Percentiles rank a stretch among this genome's conserved stretches.
phyloP scores from a whole-genome alignment of 345 rosid genomes.

The Eucalyptus marginata region DNA sequence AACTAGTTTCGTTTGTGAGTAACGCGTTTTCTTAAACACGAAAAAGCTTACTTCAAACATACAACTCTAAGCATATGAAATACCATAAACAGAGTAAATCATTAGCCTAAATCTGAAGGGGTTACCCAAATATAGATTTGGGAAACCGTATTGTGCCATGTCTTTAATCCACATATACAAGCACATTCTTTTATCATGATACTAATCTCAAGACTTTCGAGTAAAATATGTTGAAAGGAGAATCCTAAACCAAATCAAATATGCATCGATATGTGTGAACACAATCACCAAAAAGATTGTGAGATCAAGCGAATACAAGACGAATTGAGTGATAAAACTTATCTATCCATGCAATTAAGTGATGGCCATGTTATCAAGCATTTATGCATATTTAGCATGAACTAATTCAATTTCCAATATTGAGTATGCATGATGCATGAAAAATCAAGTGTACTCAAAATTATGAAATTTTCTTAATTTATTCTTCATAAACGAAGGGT shows the following conservation, averaged over 20 bases:
- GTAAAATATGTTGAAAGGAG: neutral
- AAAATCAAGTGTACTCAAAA: neutral
- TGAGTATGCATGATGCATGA: neutral
- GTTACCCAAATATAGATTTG: neutral
- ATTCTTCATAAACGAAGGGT: neutral
- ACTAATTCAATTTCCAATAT: neutral
- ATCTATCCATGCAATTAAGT: no score
- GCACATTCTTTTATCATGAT: neutral
- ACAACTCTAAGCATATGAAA: no score
- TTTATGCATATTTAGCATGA: no score
- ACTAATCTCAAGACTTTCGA: neutral
- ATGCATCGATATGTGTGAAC: no score
- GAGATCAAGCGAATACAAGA: neutral
- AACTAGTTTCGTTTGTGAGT: no score
- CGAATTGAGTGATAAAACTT: neutral
- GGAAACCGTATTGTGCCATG: accelerated
- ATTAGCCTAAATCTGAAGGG: no score
- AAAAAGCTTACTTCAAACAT: no score
- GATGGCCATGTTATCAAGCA: no score
- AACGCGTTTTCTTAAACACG: neutral
- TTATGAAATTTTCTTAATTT: no score
- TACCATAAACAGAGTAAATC: no score
- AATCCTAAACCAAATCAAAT: neutral
- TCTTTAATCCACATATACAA: no score
- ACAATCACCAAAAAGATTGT: neutral